Evolutionary conservation across 1,284 basidiomycete species (phyloP), one percentile per base, ranked within the genome.

Genomic region (Somion occarium): DNA sequence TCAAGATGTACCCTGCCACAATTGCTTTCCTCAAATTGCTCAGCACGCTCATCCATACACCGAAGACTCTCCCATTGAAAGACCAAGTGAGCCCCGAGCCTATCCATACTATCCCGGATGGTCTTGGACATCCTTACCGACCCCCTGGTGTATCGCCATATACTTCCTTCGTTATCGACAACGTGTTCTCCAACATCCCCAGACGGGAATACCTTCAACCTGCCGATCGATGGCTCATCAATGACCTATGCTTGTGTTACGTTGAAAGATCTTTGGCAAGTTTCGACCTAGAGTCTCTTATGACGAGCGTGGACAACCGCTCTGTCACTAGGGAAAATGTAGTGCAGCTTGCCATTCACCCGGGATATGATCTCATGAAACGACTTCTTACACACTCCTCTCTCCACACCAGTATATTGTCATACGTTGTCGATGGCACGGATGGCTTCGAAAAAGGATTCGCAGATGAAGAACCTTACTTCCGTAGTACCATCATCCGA

Each of bases 21-120:
- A 86, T 92, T 11, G 87, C 92, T 0, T 96, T 98, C 72, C 71
- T 98, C 49, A 81, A 81, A 53, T 80, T 98, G 50, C 80, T 99
- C 51, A 80, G 81, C 51, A 86, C 88, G 0, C 76, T 98, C 48
- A 76, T 91, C 27, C 89, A 92, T 66, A 82, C 88, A 3, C 79
- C 85, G 0, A 90, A 89, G 65, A 78, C 79, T 41, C 72, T 85
- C 3, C 77, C 80, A 0, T 60, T 85, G 25, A 76, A 79, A 49
- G 80, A 82, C 48, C 76, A 80, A 7, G 67, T 87, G 7, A 64
- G 75, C 5, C 83, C 86, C 43, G 86, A 88, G 42, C 75, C 81
- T 0, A 65, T 82, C 39, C 82, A 85, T 57, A 90, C 89, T 2
- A 81, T 91, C 23, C 91, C 91, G 0, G 88, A 91, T 42, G 75